Conservation (phyloP, 192 early-diverging fungal genomes). For the Thamnidium elegans region DNA sequence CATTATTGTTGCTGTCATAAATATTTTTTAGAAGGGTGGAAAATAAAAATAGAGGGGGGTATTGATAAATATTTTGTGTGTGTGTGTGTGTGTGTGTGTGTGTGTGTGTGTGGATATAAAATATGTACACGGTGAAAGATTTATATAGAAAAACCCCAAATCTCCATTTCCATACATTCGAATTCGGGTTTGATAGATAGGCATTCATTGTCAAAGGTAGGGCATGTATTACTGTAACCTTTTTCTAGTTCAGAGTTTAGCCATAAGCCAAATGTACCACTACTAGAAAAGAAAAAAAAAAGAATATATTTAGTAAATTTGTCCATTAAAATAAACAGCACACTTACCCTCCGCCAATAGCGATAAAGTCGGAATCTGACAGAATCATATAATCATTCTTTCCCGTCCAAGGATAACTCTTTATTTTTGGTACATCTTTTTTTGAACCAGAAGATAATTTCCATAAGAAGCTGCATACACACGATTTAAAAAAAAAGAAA, state of each 20-base stretch:
- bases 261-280: constrained; percentile 80
- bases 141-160: constrained; percentile 37
- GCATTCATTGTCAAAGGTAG: constrained; percentile 74
- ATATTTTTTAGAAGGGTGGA: too few species aligned
- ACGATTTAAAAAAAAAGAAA: not conserved
- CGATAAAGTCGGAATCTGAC: constrained; percentile 70
- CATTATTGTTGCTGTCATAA: too few species aligned
- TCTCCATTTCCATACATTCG: constrained; percentile 35
- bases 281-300: constrained; percentile 28
- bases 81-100: not conserved
- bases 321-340: not conserved
- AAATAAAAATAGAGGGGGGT: too few species aligned
- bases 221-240: constrained; percentile 65
- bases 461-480: constrained; percentile 66
- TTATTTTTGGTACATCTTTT: constrained; percentile 37
- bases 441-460: constrained; percentile 33
- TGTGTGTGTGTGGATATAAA: too few species aligned
- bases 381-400: constrained; percentile 80
- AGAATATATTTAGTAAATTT: not conserved
- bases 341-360: constrained; percentile 69
- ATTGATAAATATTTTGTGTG: not conserved
- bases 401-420: constrained; percentile 69
- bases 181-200: constrained; percentile 30
- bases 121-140: not conserved
- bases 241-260: constrained; percentile 68